Evolutionary conservation across 805 yeast species (phyloP), one percentile per base, ranked within the genome.

Genomic region (Blastobotrys robertii): DNA sequence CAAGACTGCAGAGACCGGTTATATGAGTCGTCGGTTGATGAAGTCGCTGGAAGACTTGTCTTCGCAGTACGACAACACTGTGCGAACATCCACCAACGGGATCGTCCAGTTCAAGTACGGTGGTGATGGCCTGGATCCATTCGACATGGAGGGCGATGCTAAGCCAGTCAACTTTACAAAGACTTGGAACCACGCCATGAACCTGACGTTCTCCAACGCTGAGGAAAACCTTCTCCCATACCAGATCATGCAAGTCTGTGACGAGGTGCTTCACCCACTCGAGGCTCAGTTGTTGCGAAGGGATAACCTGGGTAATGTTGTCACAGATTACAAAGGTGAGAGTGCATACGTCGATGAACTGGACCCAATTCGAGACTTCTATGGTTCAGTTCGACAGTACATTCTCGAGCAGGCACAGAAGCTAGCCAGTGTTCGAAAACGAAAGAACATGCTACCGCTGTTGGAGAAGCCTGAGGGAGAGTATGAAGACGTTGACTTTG

Each of bases 81-180:
- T 92, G 34, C 76, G 99, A 59, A 92, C 94, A 47, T 90, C 97
- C 1, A 76, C 94, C 43, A 87, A 87, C 60, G 95, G 97, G 64
- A 85, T 92, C 59, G 98, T 92, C 12, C 99, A 92, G 65, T 92
- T 92, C 65, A 84, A 86, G 30, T 92, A 92, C 59, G 99, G 99
- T 64, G 98, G 97, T 50, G 99, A 92, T 64, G 96, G 97, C 38
- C 73, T 92, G 50, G 99, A 92, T 69, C 99, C 99, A 2, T 72
- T 85, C 59, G 97, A 90, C 65, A 92, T 92, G 98, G 99, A 94
- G 66, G 98, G 98, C 53, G 96, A 94, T 64, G 96, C 97, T 1
- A 77, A 71, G 55, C 98, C 99, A 0, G 98, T 92, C 30, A 87
- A 94, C 60, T 90, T 92, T 61, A 72, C 70, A 44, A 78, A 97